Evolutionary conservation across 306 rosid species (phyloP), one percentile per base, ranked within the genome.

Genomic region (Myrica gale): DNA sequence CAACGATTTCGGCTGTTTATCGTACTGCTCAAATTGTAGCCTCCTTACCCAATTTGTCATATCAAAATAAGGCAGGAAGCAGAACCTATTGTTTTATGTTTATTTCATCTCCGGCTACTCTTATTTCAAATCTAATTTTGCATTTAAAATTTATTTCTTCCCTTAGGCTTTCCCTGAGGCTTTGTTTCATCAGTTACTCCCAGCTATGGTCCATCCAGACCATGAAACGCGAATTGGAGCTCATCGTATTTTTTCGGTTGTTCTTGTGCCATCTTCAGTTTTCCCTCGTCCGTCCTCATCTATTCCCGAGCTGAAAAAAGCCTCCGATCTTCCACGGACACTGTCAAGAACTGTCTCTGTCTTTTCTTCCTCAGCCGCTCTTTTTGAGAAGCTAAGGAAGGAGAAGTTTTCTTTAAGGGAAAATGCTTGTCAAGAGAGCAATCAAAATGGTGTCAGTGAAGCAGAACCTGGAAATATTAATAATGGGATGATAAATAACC

Each of bases 141-240:
- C 20, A 21, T 37, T 79, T 75, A 68, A 77, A 81, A 75, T 55
- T 16, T 56, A 72, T 78, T 44, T 78, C 65, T 74, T 87, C 74
- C 61, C 53, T 60, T 76, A 92, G 98, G 96, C 88, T 67, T 92
- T 96, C 83, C 99, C 99, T 43, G 99, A 96, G 86, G 90, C 97
- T 68, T 82, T 96, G 88, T 89, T 92, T 86, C 96, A 96, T 84
- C 99, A 96, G 71, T 81, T 96, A 76, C 91, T 90, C 77, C 87
- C 72, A 52, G 93, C 91, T 75, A 96, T 96, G 98, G 90, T 88
- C 85, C 98, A 96, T 79, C 92, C 91, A 58, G 99, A 96, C 84
- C 93, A 90, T 74, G 99, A 92, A 87, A 89, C 90, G 53, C 91
- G 93, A 79, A 89, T 81, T 44, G 90, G 89, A 69, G 96, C 98